Evolutionary conservation across 2,329 filamentous ascomycete genomes (phyloP).

Genomic region (Xenoacremonium recifei): DNA sequence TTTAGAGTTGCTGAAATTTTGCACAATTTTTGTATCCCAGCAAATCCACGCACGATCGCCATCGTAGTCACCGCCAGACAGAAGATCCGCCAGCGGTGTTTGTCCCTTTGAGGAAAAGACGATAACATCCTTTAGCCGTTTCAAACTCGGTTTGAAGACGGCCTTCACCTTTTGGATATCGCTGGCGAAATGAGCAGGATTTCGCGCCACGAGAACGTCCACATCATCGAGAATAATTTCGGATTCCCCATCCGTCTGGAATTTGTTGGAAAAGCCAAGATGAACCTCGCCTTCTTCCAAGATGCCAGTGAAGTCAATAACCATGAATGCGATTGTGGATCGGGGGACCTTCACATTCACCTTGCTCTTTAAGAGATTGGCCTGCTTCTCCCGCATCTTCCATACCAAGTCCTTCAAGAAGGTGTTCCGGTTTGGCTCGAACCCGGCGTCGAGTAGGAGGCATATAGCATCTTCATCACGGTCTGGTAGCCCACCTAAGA

Average conservation of each 20-base stretch:
- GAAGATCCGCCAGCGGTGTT: constrained; percentile 62
- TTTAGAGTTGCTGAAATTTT: constrained; percentile 63
- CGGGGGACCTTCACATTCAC: constrained; percentile 60
- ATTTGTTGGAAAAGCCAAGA: constrained; percentile 65
- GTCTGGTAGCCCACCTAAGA: constrained; percentile 50
- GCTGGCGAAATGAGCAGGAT: constrained; percentile 66
- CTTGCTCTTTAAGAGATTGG: constrained; percentile 51
- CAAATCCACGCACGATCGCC: constrained; percentile 77
- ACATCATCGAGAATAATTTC: constrained; percentile 54
- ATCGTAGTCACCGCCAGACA: constrained; percentile 81
- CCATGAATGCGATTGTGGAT: constrained; percentile 64
- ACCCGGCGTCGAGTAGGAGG: constrained; percentile 59
- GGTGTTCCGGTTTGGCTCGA: constrained; percentile 47
- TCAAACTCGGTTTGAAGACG: constrained; percentile 58
- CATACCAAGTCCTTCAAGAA: constrained; percentile 49
- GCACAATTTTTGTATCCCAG: constrained; percentile 66
- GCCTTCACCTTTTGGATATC: constrained; percentile 70
- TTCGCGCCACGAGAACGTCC: constrained; percentile 66
- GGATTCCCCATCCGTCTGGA: constrained; percentile 52
- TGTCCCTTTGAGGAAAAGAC: constrained; percentile 69
- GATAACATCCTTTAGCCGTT: constrained; percentile 72
- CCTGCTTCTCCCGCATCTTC: constrained; percentile 49
- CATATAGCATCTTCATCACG: constrained; percentile 50
- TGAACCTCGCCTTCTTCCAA: constrained; percentile 67
- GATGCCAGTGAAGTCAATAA: constrained; percentile 62